Evolutionary conservation across 306 rosid genomes (phyloP).

Genomic region (Quercus agrifolia): DNA sequence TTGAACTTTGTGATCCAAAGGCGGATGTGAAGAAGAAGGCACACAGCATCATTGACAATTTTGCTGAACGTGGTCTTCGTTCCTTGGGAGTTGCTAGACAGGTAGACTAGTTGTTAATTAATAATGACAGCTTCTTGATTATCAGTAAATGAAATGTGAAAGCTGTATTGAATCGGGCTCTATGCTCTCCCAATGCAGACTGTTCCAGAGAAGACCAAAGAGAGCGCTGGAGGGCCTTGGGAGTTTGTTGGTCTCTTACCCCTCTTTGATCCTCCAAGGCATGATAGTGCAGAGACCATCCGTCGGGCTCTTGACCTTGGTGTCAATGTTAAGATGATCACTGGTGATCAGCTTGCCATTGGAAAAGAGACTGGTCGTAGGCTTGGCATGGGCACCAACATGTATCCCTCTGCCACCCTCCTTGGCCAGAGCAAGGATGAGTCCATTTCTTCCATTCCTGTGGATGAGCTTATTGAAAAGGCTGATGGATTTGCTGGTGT

Average conservation of each 20-base stretch:
- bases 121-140: neutral
- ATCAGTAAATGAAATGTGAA: neutral
- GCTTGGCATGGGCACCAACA: constrained; percentile 97
- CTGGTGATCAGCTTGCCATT: constrained; percentile 96
- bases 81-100: constrained; percentile 72
- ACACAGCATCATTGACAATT: constrained; percentile 53
- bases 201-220: constrained; percentile 64
- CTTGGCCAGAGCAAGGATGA: constrained; percentile 69
- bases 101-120: constrained; percentile 38
- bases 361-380: constrained; percentile 96
- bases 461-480: constrained; percentile 88
- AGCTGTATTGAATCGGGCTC: neutral
- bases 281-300: constrained; percentile 94
- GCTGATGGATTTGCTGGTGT: constrained; percentile 98
- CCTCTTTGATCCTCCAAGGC: constrained; percentile 97
- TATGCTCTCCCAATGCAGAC: constrained; percentile 36
- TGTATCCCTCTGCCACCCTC: constrained; percentile 90
- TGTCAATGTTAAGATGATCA: constrained; percentile 94
- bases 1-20: constrained; percentile 68
- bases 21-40: constrained; percentile 58
- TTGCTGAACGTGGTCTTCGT: constrained; percentile 78
- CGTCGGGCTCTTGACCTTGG: constrained; percentile 92
- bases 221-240: constrained; percentile 77
- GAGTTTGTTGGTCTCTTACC: constrained; percentile 84
- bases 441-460: constrained; percentile 59